Base-by-base conservation (phyloP, 2,329 filamentous ascomycete species). In the Thermoascus crustaceus region DNA sequence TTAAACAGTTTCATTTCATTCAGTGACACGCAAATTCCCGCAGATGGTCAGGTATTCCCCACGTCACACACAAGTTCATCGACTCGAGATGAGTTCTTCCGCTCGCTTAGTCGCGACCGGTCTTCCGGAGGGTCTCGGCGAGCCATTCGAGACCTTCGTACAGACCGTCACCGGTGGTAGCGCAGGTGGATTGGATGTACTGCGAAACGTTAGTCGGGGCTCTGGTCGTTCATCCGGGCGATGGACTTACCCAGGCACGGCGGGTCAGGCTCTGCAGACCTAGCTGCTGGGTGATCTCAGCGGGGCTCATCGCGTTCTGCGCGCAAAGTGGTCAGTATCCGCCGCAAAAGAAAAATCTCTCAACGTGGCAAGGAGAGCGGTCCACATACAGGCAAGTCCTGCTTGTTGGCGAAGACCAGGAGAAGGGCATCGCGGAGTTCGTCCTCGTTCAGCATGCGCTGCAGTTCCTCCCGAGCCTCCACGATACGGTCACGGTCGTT, bases 111-210 rank as follows among this genome's bases (percentile, higher is more conserved):
- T 66, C 63, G 57, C 65, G 66, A 50, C 66, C 66, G 42, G 64
- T 61, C 76, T 88, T 88, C 68, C 81, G 78, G 67, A 91, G 79
- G 59, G 82, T 83, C 65, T 77, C 81, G 65, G 82, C 82, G 60
- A 88, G 80, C 83, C 85, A 89, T 73, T 89, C 88, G 59, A 96
- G 85, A 80, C 89, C 89, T 73, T 96, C 89, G 71, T 96, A 96
- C 59, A 96, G 84, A 86, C 89, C 89, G 69, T 96, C 91, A 78
- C 89, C 89, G 51, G 88, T 94, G 54, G 91, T 96, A 67, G 89
- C 89, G 74, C 89, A 96, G 64, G 91, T 96, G 50, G 89, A 94
- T 87, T 96, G 89, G 71, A 96, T 96, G 77, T 93, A 96, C 89
- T 88, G 48, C 2, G 30, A 39, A 2, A 33, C 13, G 5, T 14